phyloP scores from a whole-genome alignment of 177 flowering plant genomes.

The Telopea speciosissima region DNA sequence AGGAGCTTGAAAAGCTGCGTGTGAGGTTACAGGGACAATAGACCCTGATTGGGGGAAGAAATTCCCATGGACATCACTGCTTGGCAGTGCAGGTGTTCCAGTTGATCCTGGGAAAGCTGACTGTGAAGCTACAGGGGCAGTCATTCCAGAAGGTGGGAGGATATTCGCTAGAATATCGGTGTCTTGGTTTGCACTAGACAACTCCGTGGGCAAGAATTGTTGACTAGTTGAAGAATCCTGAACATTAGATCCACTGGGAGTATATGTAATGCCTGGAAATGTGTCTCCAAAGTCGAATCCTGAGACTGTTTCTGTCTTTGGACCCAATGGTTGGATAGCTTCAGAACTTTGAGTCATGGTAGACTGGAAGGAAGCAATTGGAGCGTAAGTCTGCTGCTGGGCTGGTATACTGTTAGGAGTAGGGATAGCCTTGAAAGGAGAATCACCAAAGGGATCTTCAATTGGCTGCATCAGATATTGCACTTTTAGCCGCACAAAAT shows the following conservation, averaged over 20 bases:
- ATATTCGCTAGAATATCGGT: conserved; percentile 74
- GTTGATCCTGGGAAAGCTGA: conserved; percentile 28
- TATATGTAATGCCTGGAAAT: conserved; percentile 36
- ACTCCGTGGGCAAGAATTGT: conserved; percentile 35
- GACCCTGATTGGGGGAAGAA: conserved; percentile 22
- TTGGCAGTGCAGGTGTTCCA: conserved; percentile 30
- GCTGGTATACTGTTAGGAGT: conserved; percentile 27
- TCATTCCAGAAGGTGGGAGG: conserved; percentile 57
- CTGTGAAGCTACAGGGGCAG: conserved; percentile 28
- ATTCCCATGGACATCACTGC: conserved; percentile 19
- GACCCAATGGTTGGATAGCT: conserved; percentile 23
- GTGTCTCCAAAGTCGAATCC: conserved; percentile 42
- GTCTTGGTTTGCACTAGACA: conserved; percentile 26
- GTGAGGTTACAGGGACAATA: conserved; percentile 12
- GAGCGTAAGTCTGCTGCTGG: conserved; percentile 29
- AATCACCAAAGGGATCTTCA: conserved; percentile 92
- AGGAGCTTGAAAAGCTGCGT: conserved; percentile 22
- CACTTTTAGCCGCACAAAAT: neutral
- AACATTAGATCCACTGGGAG: conserved; percentile 18
- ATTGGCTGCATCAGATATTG: conserved; percentile 41
- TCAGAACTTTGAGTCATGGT: conserved; percentile 25
- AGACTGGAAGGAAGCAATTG: conserved; percentile 30
- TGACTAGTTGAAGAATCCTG: conserved; percentile 37
- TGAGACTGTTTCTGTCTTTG: conserved; percentile 23
- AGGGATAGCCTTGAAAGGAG: conserved; percentile 79